These are phyloP conservation scores for Mortierella claussenii DNA, from an alignment of 192 early-diverging fungal genomes.

Conservation along the genomic window DNA sequence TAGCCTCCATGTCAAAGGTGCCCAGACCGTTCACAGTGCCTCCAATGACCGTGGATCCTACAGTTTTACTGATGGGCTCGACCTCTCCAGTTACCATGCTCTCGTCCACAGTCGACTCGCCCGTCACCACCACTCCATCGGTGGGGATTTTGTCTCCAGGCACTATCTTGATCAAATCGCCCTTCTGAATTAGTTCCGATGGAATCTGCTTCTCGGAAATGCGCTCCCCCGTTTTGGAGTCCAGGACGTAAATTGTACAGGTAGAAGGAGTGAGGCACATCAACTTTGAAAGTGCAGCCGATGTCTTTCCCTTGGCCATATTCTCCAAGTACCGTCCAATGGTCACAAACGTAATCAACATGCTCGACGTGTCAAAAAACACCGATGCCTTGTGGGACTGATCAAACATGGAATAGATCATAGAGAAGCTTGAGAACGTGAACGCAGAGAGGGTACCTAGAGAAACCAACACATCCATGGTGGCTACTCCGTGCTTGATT, in stretches of 20 bases:
- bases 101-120: conserved; percentile 88
- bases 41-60: conserved; percentile 79
- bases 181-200: conserved; percentile 85
- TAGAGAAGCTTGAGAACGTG: conserved; percentile 81
- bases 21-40: conserved; percentile 97
- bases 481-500: conserved; percentile 83
- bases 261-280: conserved; percentile 86
- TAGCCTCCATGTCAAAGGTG: conserved; percentile 84
- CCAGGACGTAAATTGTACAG: conserved; percentile 66
- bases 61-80: conserved; percentile 76
- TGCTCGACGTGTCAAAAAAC: conserved; percentile 94
- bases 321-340: conserved; percentile 95
- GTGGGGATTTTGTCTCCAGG: conserved; percentile 95
- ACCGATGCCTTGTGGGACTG: conserved; percentile 73
- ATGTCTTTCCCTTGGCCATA: conserved; percentile 93
- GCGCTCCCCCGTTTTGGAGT: conserved; percentile 59
- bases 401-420: conserved; percentile 70
- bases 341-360: conserved; percentile 93
- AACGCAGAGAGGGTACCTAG: conserved; percentile 90
- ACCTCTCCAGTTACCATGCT: conserved; percentile 97
- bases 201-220: conserved; percentile 78
- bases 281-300: conserved; percentile 87
- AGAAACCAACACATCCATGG: conserved; percentile 95
- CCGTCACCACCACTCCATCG: conserved; percentile 83
- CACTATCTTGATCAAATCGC: conserved; percentile 87